Evolutionary conservation across 1,284 basidiomycete genomes (phyloP).

Genomic region (Pseudozyma hubeiensis): DNA sequence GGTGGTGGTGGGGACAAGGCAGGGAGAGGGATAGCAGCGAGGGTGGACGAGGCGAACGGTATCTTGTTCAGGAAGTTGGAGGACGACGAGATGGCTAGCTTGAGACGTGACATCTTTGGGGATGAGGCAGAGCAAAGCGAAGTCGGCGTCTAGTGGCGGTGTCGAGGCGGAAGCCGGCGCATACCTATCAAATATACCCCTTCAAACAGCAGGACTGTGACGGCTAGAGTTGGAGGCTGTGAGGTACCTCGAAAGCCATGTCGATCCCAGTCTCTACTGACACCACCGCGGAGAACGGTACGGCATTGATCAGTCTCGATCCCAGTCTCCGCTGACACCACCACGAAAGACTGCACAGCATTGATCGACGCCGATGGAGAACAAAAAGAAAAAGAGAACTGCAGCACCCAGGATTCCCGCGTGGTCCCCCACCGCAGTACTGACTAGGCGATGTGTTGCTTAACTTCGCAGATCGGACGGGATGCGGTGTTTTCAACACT

Average conservation of each 20-base stretch:
- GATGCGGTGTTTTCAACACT: constrained; percentile 83
- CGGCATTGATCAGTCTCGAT: too few species aligned
- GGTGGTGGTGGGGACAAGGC: neutral
- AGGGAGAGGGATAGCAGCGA: neutral
- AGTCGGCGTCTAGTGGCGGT: too few species aligned
- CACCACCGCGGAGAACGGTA: too few species aligned
- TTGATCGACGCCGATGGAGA: neutral
- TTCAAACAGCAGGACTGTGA: too few species aligned
- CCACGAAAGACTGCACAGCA: neutral
- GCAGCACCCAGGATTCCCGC: constrained; percentile 83
- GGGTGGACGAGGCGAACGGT: constrained; percentile 37
- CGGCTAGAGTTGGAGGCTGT: too few species aligned
- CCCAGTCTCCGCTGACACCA: too few species aligned
- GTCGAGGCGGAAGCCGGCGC: neutral
- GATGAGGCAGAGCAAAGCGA: constrained; percentile 2
- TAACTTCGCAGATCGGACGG: constrained; percentile 83
- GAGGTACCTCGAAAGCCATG: too few species aligned
- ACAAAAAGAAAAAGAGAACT: constrained; percentile 71
- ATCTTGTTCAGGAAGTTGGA: constrained; percentile 36
- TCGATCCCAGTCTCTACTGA: too few species aligned
- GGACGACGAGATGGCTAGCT: constrained; percentile 13
- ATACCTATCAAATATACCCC: too few species aligned
- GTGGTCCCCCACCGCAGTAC: constrained; percentile 86
- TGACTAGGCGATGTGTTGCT: constrained; percentile 82
- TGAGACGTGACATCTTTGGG: constrained; percentile 40